Percentiles rank a stretch among this genome's conserved stretches.
Evolutionary conservation across 768 basidiomycete genomes (phyloP).

Genomic region (Tricholoma flavovirens): DNA sequence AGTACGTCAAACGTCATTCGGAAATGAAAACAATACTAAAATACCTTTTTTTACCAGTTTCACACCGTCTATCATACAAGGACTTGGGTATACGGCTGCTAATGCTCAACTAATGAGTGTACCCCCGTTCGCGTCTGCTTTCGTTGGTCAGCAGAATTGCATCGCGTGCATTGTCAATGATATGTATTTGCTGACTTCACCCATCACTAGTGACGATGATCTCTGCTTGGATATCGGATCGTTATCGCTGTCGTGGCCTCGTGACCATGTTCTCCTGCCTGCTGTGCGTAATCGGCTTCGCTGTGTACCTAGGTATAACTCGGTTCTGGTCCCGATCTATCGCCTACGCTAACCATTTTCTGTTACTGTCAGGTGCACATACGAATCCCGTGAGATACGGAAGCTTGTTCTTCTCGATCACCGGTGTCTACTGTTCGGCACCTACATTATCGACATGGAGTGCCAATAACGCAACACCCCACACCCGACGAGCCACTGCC

Average conservation of each 20-base stretch:
- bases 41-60: constrained; percentile 37
- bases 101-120: constrained; percentile 61
- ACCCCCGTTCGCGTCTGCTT: constrained; percentile 47
- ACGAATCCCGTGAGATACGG: constrained; percentile 42
- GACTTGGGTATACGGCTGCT: constrained; percentile 50
- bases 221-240: constrained; percentile 46
- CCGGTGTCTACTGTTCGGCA: constrained; percentile 47
- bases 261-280: constrained; percentile 39
- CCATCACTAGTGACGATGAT: constrained; percentile 25
- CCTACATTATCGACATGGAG: constrained; percentile 54
- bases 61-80: constrained; percentile 63
- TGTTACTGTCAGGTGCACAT: constrained; percentile 28
- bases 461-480: constrained; percentile 56
- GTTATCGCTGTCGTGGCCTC: constrained; percentile 44
- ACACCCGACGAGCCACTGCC: constrained; percentile 50
- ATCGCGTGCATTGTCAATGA: background rate
- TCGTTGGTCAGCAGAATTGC: constrained; percentile 33
- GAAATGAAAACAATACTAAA: background rate
- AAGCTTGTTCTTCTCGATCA: constrained; percentile 49
- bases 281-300: constrained; percentile 43
- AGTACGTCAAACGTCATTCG: constrained; percentile 29
- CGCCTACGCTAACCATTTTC: background rate
- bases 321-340: background rate
- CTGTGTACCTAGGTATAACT: constrained; percentile 49
- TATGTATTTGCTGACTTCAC: background rate